These are phyloP conservation scores for Verticillium dahliae DNA, from an alignment of 2,329 filamentous ascomycete species.

Conservation along the genomic window DNA sequence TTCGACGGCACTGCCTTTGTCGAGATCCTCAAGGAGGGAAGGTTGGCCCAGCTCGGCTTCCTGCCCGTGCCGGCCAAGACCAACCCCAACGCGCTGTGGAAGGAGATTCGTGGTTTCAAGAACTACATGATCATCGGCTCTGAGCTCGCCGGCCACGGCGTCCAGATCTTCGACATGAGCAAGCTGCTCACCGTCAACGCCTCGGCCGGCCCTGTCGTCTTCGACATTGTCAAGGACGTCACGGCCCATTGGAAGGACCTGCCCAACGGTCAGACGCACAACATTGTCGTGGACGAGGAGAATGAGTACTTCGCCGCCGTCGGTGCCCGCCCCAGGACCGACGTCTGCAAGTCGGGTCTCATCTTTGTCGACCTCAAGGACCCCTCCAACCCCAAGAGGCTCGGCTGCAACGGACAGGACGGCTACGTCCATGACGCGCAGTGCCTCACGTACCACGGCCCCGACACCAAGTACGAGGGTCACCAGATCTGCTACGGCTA, in stretches of 20 bases:
- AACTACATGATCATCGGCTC: slow-evolving; percentile 23
- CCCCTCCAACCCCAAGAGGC: slow-evolving; percentile 38
- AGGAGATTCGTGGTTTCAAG: slow-evolving; percentile 24
- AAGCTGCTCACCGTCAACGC: slow-evolving; percentile 33
- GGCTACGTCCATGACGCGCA: slow-evolving; percentile 46
- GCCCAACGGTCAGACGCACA: slow-evolving; percentile 29
- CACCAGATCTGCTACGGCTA: slow-evolving; percentile 46
- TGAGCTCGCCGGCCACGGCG: slow-evolving; percentile 38
- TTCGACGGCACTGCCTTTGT: slow-evolving; percentile 34
- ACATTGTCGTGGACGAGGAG: slow-evolving; percentile 41
- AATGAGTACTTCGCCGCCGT: slow-evolving; percentile 34
- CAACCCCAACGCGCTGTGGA: slow-evolving; percentile 15
- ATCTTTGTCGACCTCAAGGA: slow-evolving; percentile 49
- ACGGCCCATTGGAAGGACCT: slow-evolving; percentile 21
- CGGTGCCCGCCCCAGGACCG: slow-evolving; percentile 24
- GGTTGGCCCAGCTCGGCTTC: slow-evolving; percentile 33
- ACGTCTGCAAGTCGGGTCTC: slow-evolving; percentile 38
- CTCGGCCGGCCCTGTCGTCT: slow-evolving; percentile 19
- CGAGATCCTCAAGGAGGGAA: slow-evolving; percentile 31
- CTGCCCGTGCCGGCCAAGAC: slow-evolving; percentile 15
- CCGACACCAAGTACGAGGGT: slow-evolving; percentile 35
- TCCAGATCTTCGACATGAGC: slow-evolving; percentile 56
- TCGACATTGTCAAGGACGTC: slow-evolving; percentile 18
- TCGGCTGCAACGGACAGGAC: slow-evolving; percentile 36
- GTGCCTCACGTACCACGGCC: slow-evolving; percentile 45